These are phyloP conservation scores for Euphrasia confusa DNA, from an alignment of 257 asterid species.

Conservation along the genomic window DNA sequence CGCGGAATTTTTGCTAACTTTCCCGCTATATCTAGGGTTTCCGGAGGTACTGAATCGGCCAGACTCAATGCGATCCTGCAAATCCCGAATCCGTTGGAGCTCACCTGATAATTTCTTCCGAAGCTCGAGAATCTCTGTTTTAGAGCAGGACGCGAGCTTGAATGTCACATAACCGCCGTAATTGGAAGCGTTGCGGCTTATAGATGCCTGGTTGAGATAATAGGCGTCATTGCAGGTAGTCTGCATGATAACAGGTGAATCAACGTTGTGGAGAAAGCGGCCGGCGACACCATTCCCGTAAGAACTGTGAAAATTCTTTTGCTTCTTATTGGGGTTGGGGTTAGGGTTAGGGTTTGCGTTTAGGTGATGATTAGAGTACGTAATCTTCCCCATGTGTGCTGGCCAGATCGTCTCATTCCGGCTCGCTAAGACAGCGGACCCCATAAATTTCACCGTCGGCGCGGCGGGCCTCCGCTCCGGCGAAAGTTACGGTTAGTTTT, in stretches of 20 bases:
- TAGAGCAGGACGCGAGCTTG: conserved; percentile 46
- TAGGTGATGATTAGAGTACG: conserved; percentile 50
- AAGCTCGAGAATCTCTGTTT: conserved; percentile 54
- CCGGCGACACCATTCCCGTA: conserved; percentile 38
- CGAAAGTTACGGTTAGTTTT: conserved; percentile 15
- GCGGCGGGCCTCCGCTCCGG: conserved; percentile 29
- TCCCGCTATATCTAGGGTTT: conserved; percentile 47
- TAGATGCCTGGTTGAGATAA: conserved; percentile 62
- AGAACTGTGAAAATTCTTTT: conserved; percentile 55
- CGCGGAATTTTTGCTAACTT: conserved; percentile 44
- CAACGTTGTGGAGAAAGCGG: conserved; percentile 25
- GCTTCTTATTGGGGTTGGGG: conserved; percentile 52
- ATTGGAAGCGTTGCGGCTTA: conserved; percentile 44
- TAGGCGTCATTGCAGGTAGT: conserved; percentile 86
- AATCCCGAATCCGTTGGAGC: conserved; percentile 69
- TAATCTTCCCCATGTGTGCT: conserved; percentile 77
- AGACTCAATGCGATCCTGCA: conserved; percentile 65
- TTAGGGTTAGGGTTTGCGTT: conserved; percentile 73
- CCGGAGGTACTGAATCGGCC: conserved; percentile 44
- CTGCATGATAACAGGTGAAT: conserved; percentile 63
- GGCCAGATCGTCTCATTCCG: conserved; percentile 78
- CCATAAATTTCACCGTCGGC: conserved; percentile 58
- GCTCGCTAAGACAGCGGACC: conserved; percentile 86
- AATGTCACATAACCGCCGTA: conserved; percentile 57
- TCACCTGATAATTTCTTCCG: conserved; percentile 56